Conservation (phyloP, 2,329 filamentous ascomycete species). For the Phaeosphaeriaceae sp. region DNA sequence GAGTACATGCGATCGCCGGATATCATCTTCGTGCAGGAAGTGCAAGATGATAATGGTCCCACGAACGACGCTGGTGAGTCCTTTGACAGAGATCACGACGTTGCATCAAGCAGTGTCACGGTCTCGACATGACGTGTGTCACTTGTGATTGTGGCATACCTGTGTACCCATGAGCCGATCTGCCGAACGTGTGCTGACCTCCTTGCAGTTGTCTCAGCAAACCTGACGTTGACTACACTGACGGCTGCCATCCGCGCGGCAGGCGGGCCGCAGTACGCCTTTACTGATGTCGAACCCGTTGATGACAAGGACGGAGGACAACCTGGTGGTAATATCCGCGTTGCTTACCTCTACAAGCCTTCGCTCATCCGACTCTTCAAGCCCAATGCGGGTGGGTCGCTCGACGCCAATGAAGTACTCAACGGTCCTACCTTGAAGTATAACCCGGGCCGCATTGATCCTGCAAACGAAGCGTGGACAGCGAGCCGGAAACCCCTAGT, state of each 20-base stretch:
- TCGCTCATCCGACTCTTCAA: constrained; percentile 65
- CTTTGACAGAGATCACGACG: neutral
- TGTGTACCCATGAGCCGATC: neutral
- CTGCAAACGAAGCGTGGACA: constrained; percentile 65
- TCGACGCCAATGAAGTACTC: constrained; percentile 65
- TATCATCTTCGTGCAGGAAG: constrained; percentile 72
- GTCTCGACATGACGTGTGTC: neutral
- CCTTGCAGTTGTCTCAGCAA: constrained; percentile 56
- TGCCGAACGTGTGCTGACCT: constrained; percentile 1
- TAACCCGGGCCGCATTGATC: constrained; percentile 74
- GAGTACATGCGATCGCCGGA: constrained; percentile 69
- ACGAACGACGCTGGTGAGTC: constrained; percentile 63
- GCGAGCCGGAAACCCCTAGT: constrained; percentile 71
- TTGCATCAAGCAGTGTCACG: neutral
- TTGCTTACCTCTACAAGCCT: constrained; percentile 73
- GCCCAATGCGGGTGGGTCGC: constrained; percentile 62
- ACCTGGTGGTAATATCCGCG: constrained; percentile 75
- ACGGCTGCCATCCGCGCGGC: constrained; percentile 58
- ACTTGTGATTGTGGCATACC: neutral
- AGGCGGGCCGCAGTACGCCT: constrained; percentile 64
- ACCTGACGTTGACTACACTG: constrained; percentile 66
- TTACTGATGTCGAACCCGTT: constrained; percentile 65
- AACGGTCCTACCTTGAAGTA: constrained; percentile 65
- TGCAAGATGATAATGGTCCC: constrained; percentile 71
- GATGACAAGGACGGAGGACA: constrained; percentile 70